phyloP scores from a whole-genome alignment of 352 stramenopile species.

The Phytophthora rubi region DNA sequence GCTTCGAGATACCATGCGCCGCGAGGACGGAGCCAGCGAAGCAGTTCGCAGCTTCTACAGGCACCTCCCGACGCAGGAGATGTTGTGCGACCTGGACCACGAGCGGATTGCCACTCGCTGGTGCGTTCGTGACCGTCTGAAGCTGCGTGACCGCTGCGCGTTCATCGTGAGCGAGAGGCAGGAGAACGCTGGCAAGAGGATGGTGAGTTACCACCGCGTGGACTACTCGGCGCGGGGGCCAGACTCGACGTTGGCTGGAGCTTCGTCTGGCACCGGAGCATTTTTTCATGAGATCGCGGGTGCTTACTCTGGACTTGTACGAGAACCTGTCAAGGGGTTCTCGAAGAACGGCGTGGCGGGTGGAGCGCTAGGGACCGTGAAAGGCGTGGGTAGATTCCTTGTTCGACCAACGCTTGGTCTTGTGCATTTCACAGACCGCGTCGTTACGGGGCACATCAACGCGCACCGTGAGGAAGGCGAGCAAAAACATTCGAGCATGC shows the following conservation, averaged over 20 bases:
- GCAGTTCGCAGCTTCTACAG: constrained; percentile 85
- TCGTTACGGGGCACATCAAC: constrained; percentile 47
- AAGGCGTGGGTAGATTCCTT: constrained; percentile 33
- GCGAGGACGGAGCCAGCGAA: constrained; percentile 79
- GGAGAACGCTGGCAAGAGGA: constrained; percentile 45
- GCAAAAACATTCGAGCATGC: constrained; percentile 25
- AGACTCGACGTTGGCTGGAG: constrained; percentile 27
- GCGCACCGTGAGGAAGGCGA: constrained; percentile 37
- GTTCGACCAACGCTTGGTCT: constrained; percentile 40
- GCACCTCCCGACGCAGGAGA: constrained; percentile 77
- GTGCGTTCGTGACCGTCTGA: constrained; percentile 52
- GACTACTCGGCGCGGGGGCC: constrained; percentile 57
- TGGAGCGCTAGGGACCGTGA: constrained; percentile 20
- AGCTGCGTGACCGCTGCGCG: constrained; percentile 55
- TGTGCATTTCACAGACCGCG: constrained; percentile 36
- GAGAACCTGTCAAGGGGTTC: constrained; percentile 29
- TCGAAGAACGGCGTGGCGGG: constrained; percentile 15
- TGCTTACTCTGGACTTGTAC: constrained; percentile 43
- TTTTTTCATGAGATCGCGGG: constrained; percentile 41
- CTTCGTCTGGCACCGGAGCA: constrained; percentile 8
- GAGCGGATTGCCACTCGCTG: constrained; percentile 52
- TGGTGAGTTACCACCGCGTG: constrained; percentile 51
- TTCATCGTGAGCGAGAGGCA: constrained; percentile 43
- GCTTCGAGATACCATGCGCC: constrained; percentile 61
- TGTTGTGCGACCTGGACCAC: constrained; percentile 76